These are phyloP conservation scores for Penstemon barbatus DNA, from an alignment of 257 asterid genomes.

Conservation along the genomic window DNA sequence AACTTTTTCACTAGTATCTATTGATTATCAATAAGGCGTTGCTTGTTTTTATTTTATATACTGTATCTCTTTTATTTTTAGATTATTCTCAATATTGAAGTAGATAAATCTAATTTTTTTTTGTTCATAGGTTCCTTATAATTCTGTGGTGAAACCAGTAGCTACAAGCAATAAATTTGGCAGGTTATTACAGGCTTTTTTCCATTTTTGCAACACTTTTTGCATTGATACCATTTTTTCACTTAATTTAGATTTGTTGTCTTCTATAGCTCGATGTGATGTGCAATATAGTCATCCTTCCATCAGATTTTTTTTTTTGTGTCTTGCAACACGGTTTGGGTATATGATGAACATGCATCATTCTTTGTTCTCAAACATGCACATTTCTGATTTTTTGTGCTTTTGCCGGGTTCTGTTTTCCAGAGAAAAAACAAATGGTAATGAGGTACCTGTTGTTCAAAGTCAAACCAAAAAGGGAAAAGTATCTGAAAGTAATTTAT, in stretches of 20 bases:
- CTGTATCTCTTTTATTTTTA: conserved; percentile 21
- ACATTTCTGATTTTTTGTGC: conserved; percentile 10
- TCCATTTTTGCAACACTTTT: not conserved
- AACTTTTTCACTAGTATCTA: conserved; percentile 12
- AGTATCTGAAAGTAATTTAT: conserved; percentile 36
- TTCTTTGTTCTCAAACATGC: conserved; percentile 13
- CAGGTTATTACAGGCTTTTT: conserved; percentile 38
- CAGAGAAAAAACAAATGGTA: conserved; percentile 54
- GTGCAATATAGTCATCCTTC: conserved; percentile 3
- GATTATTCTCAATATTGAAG: conserved; percentile 2
- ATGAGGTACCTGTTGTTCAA: conserved; percentile 39
- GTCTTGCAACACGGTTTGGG: conserved; percentile 4
- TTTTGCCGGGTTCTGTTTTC: conserved; percentile 25
- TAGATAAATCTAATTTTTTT: no score
- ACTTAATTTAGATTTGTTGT: conserved; percentile 15
- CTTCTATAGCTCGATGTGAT: conserved; percentile 19
- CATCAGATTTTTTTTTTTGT: not conserved
- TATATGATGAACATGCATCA: conserved; percentile 17
- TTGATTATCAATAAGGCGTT: not conserved
- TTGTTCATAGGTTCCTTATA: conserved; percentile 40
- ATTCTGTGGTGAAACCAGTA: conserved; percentile 39
- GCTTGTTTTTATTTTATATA: not conserved
- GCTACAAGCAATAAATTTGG: conserved; percentile 29
- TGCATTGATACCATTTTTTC: conserved; percentile 1
- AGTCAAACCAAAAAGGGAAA: conserved; percentile 45